Evolutionary conservation across 768 basidiomycete genomes (phyloP).

Genomic region (Panaeolus cyanescens): DNA sequence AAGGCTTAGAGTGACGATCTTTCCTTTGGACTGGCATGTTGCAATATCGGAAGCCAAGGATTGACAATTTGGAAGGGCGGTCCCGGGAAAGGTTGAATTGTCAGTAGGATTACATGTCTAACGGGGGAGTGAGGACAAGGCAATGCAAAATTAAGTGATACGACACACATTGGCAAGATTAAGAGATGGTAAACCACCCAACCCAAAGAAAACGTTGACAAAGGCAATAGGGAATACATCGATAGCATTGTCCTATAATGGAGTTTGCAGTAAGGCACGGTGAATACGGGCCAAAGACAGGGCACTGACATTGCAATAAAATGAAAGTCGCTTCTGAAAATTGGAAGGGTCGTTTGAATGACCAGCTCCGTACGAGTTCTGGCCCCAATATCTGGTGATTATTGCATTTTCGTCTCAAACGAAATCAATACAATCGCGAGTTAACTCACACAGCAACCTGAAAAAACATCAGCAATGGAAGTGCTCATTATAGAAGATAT

Average conservation of each 20-base stretch:
- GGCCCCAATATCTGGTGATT: constrained; percentile 65
- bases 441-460: constrained; percentile 57
- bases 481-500: background rate
- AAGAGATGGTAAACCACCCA: constrained; percentile 61
- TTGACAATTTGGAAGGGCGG: constrained; percentile 60
- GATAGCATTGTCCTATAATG: constrained; percentile 59
- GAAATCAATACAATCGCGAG: background rate
- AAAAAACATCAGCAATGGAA: constrained; percentile 4
- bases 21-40: constrained; percentile 66
- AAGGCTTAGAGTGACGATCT: constrained; percentile 58
- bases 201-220: constrained; percentile 63
- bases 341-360: constrained; percentile 47
- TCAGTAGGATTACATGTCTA: constrained; percentile 65
- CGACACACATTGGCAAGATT: constrained; percentile 65
- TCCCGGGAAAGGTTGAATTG: constrained; percentile 62
- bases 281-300: constrained; percentile 4
- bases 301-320: constrained; percentile 58
- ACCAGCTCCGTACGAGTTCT: constrained; percentile 71
- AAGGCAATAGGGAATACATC: constrained; percentile 76
- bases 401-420: background rate
- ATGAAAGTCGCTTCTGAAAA: constrained; percentile 62
- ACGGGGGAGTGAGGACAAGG: background rate
- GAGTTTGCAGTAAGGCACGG: background rate
- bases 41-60: constrained; percentile 62
- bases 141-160: background rate